A percentile compares a stretch with the other conserved stretches of the same genome.
phyloP scores from a whole-genome alignment of 2,329 filamentous ascomycete genomes.

The Neofusicoccum sp. region DNA sequence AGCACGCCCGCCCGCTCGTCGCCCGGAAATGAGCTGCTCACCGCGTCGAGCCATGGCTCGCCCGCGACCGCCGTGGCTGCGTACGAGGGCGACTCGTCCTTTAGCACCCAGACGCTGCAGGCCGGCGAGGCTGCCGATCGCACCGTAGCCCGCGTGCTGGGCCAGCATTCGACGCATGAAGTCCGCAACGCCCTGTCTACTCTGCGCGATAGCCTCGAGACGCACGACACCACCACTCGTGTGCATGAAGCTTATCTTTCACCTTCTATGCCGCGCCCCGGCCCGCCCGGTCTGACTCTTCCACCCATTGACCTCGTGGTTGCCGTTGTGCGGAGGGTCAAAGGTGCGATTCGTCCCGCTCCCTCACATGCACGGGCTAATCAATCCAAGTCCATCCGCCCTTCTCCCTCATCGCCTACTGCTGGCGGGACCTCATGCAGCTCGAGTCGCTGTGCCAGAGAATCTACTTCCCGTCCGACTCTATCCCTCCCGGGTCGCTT shows the following conservation, averaged over 20 bases:
- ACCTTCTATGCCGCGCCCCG: neutral
- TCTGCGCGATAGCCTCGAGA: conserved; percentile 33
- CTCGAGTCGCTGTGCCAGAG: conserved; percentile 33
- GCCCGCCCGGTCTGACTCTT: conserved; percentile 23
- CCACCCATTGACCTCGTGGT: conserved; percentile 32
- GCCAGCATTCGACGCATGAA: conserved; percentile 29
- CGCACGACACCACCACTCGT: conserved; percentile 22
- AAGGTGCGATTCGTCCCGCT: conserved; percentile 30
- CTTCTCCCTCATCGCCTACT: conserved; percentile 1
- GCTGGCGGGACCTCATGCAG: neutral
- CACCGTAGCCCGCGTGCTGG: conserved; percentile 30
- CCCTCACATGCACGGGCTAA: neutral
- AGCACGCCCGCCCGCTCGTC: neutral
- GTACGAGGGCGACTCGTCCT: conserved; percentile 52
- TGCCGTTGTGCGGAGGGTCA: conserved; percentile 27
- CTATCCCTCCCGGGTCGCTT: conserved; percentile 41
- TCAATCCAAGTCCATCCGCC: neutral
- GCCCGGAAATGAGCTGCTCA: neutral
- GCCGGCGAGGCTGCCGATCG: conserved; percentile 45
- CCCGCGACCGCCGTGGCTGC: conserved; percentile 31
- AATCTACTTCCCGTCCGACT: conserved; percentile 44
- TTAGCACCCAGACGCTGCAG: conserved; percentile 49
- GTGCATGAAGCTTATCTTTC: conserved; percentile 16
- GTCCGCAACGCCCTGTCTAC: conserved; percentile 33
- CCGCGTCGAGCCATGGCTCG: conserved; percentile 22